Conservation (phyloP, 305 asterid species). For the Fraxinus greggii region DNA sequence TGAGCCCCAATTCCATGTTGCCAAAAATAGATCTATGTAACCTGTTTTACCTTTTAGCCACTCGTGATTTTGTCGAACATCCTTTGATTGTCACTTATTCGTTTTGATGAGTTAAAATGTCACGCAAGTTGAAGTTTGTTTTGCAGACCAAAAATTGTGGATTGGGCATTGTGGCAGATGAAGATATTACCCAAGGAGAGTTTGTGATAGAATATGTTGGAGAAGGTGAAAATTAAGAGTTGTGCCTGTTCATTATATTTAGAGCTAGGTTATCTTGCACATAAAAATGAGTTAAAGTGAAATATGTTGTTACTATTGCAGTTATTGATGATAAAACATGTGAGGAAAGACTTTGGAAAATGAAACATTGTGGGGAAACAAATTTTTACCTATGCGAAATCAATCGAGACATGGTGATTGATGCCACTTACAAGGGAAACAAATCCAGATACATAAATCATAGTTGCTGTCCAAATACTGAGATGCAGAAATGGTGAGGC, state of each 20-base stretch:
- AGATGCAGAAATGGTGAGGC: slow-evolving; percentile 93
- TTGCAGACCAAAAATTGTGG: slow-evolving; percentile 97
- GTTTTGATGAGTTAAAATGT: neutral
- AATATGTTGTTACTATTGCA: slow-evolving; percentile 32
- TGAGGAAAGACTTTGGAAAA: slow-evolving; percentile 95
- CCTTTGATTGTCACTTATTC: neutral
- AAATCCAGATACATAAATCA: slow-evolving; percentile 95
- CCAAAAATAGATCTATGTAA: neutral
- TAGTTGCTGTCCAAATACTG: slow-evolving; percentile 93
- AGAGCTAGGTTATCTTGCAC: neutral
- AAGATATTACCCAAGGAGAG: slow-evolving; percentile 80
- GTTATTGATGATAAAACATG: slow-evolving; percentile 97
- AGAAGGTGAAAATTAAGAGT: slow-evolving; percentile 57
- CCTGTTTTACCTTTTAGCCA: neutral
- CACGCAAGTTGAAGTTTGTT: slow-evolving; percentile 23
- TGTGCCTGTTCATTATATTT: slow-evolving; percentile 1
- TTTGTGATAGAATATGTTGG: slow-evolving; percentile 97
- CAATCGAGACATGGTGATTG: slow-evolving; percentile 92
- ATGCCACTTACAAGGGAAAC: slow-evolving; percentile 96
- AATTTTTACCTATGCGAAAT: slow-evolving; percentile 95
- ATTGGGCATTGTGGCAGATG: slow-evolving; percentile 85
- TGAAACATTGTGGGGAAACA: slow-evolving; percentile 87
- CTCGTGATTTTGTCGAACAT: neutral
- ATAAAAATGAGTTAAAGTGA: slow-evolving; percentile 14
- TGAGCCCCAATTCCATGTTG: neutral